Percentiles rank a stretch among this genome's conserved stretches.
Evolutionary conservation across 148 eudicot species (phyloP).

Genomic region (Rhododendron mucronatum): DNA sequence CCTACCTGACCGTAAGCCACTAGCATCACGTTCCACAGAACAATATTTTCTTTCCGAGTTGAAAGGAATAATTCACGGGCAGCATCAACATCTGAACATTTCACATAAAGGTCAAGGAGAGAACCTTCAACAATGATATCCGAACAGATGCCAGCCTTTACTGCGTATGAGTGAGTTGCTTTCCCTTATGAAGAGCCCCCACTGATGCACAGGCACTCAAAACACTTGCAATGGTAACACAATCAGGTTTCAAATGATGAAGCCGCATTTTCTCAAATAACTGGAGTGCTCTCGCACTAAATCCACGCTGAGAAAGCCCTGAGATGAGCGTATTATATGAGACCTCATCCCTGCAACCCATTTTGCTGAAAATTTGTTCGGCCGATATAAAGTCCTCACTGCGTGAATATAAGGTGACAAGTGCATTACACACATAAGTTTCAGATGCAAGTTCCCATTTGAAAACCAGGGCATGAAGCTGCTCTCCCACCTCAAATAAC

Average conservation of each 20-base stretch:
- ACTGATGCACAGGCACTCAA: constrained; percentile 70
- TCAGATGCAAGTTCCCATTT: constrained; percentile 80
- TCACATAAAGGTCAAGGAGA: constrained; percentile 91
- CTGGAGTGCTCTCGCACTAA: constrained; percentile 47
- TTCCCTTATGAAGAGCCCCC: constrained; percentile 65
- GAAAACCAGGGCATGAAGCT: constrained; percentile 68
- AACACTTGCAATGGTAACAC: constrained; percentile 80
- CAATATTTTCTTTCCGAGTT: constrained; percentile 58
- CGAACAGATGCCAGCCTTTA: constrained; percentile 68
- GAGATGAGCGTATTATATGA: constrained; percentile 87
- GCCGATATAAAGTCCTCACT: constrained; percentile 53
- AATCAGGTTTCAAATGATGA: constrained; percentile 68
- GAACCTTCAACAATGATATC: constrained; percentile 93
- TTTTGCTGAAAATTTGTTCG: constrained; percentile 50
- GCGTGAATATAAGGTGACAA: constrained; percentile 69
- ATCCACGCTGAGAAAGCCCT: constrained; percentile 74
- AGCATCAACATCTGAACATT: constrained; percentile 70
- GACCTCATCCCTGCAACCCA: constrained; percentile 61
- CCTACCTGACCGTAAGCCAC: constrained; percentile 82
- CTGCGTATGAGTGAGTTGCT: constrained; percentile 76
- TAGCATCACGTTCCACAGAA: constrained; percentile 90
- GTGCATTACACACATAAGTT: constrained; percentile 70
- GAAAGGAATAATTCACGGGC: constrained; percentile 65
- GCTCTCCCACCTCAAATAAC: constrained; percentile 54
- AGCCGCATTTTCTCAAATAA: constrained; percentile 67